Conservation (phyloP, 139 green algal species). For the Nannochloris sp. region DNA sequence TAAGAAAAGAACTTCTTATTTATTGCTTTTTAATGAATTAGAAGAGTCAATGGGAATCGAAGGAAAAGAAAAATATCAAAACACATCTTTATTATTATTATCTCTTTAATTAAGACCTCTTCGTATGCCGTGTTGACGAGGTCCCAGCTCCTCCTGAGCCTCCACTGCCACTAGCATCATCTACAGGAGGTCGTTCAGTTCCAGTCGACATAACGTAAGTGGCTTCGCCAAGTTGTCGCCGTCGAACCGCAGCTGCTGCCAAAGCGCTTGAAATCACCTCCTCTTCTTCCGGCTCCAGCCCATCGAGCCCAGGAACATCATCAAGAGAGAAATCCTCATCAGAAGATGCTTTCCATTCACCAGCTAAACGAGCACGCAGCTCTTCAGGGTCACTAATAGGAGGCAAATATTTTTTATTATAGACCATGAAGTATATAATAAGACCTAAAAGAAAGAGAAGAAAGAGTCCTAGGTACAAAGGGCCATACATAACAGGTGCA, state of each 20-base stretch:
- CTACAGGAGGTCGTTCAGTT: too few relatives aligned
- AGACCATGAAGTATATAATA: conserved; percentile 9
- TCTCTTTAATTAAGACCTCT: too few relatives aligned
- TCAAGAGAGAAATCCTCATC: neutral
- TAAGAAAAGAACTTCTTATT: too few relatives aligned
- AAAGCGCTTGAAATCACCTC: neutral
- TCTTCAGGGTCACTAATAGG: conserved; percentile 13
- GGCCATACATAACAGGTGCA: conserved; percentile 15
- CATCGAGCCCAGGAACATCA: neutral
- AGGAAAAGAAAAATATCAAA: too few relatives aligned
- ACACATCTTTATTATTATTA: too few relatives aligned
- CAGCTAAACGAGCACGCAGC: conserved; percentile 5
- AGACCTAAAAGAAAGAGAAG: neutral
- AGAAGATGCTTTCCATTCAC: conserved; percentile 6
- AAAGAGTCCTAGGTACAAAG: conserved; percentile 3
- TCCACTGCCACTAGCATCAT: neutral
- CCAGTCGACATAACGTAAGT: too few relatives aligned
- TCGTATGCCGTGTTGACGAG: too few relatives aligned
- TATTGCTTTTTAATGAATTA: too few relatives aligned
- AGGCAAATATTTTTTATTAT: conserved; percentile 18
- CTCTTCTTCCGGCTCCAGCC: neutral
- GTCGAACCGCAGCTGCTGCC: neutral
- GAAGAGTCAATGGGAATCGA: too few relatives aligned
- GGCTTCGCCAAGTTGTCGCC: too few relatives aligned
- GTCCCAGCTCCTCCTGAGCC: neutral